Percentiles rank a stretch among this genome's conserved stretches.
Evolutionary conservation across 2,329 filamentous ascomycete species (phyloP).

Genomic region (Aspergillus fijiensis): DNA sequence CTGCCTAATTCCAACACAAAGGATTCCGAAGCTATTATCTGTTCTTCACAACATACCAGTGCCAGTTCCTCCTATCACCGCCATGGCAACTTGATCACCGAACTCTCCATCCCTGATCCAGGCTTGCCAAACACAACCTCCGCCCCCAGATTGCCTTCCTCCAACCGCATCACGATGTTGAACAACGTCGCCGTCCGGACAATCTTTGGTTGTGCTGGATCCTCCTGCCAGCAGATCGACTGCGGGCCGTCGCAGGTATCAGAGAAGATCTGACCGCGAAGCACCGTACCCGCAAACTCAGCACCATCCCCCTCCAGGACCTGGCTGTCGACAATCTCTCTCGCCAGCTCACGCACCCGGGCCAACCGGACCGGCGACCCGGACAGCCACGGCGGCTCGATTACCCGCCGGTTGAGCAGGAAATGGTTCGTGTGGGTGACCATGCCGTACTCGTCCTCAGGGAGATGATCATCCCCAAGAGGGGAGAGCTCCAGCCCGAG

Average conservation of each 20-base stretch:
- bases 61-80: neutral
- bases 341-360: constrained; percentile 26
- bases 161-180: constrained; percentile 39
- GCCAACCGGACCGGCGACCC: constrained; percentile 36
- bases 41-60: no score
- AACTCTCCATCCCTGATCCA: constrained; percentile 28
- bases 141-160: constrained; percentile 24
- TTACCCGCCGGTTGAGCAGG: constrained; percentile 33
- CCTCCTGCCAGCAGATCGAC: constrained; percentile 37
- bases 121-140: constrained; percentile 37
- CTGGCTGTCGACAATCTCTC: constrained; percentile 22
- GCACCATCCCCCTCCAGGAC: constrained; percentile 20
- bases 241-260: constrained; percentile 38
- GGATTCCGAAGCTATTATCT: neutral
- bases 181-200: constrained; percentile 36
- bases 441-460: constrained; percentile 33
- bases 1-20: neutral
- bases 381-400: constrained; percentile 34
- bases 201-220: constrained; percentile 26
- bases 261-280: constrained; percentile 37
- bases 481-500: constrained; percentile 32
- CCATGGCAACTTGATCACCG: constrained; percentile 31
- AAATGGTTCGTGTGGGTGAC: constrained; percentile 50
- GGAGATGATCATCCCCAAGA: constrained; percentile 34
- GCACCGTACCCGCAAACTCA: constrained; percentile 19